Evolutionary conservation across 106 monocot genomes (phyloP).

Genomic region (Allium cepa): DNA sequence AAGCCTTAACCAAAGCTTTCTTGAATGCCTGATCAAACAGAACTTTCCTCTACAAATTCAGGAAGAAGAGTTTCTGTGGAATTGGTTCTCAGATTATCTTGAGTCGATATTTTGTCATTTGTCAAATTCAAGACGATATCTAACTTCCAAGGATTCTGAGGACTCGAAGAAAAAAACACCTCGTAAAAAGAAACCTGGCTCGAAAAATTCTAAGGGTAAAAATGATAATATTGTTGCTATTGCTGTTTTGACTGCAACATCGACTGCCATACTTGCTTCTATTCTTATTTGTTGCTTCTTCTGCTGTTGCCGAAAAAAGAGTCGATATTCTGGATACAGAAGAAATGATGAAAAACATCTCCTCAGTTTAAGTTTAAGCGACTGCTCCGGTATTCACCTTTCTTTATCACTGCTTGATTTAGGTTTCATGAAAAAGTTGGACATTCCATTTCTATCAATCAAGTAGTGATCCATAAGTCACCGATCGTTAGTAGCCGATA

Average conservation of each 20-base stretch:
- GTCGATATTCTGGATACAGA: background rate
- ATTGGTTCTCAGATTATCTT: constrained; percentile 10
- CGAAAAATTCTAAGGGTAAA: background rate
- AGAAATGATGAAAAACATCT: constrained; percentile 48
- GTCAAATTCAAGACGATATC: constrained; percentile 19
- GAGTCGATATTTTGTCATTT: constrained; percentile 9
- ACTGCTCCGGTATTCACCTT: constrained; percentile 36
- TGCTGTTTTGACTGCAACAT: constrained; percentile 32
- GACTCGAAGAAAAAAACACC: background rate
- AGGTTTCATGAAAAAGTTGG: too few species aligned
- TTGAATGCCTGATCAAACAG: constrained; percentile 25
- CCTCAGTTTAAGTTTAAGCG: constrained; percentile 39
- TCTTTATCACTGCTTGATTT: too few species aligned
- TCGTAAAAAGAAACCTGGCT: background rate
- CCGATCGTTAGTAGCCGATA: too few species aligned
- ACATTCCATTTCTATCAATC: too few species aligned
- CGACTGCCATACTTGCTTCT: constrained; percentile 22
- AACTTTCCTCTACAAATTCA: background rate
- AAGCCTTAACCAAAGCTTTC: constrained; percentile 11
- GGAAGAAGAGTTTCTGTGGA: constrained; percentile 5
- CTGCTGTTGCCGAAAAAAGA: constrained; percentile 10
- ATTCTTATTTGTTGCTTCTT: constrained; percentile 24
- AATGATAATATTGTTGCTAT: constrained; percentile 20
- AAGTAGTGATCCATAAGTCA: too few species aligned
- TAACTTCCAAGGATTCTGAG: constrained; percentile 5